phyloP scores from a whole-genome alignment of 2,329 filamentous ascomycete genomes.

The Magnaporthales sp. region DNA sequence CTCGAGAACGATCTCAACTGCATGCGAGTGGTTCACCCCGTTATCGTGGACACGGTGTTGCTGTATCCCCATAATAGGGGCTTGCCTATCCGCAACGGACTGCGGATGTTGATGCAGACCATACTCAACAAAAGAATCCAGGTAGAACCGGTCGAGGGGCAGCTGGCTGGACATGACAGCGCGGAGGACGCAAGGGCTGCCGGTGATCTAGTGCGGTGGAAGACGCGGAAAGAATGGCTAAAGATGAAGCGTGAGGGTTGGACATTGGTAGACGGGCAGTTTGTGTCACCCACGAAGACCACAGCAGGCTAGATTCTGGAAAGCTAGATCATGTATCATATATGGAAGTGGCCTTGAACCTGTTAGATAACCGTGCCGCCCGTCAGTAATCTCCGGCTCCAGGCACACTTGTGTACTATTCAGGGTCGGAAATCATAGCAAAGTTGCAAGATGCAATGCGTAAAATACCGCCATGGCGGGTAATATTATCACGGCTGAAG shows the following conservation, averaged over 20 bases:
- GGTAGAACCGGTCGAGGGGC: constrained; percentile 40
- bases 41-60: constrained; percentile 14
- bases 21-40: constrained; percentile 15
- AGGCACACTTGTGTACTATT: background rate
- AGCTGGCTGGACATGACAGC: constrained; percentile 70
- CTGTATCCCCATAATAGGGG: constrained; percentile 73
- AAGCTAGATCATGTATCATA: background rate
- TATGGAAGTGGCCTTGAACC: background rate
- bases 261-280: constrained; percentile 42
- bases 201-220: constrained; percentile 71
- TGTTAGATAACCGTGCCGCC: background rate
- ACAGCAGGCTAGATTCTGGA: background rate
- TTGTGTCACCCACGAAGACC: constrained; percentile 27
- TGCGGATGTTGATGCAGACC: constrained; percentile 66
- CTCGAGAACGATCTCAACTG: constrained; percentile 93
- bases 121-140: constrained; percentile 73
- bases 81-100: constrained; percentile 65
- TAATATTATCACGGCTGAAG: constrained; percentile 5
- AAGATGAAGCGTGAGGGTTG: constrained; percentile 59
- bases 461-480: background rate
- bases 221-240: constrained; percentile 63
- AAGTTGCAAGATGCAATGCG: background rate
- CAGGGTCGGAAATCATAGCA: background rate
- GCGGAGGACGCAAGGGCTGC: constrained; percentile 85
- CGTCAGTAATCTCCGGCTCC: background rate